Conservation (phyloP, 2,329 filamentous ascomycete genomes). For the Aureobasidium sp. region DNA sequence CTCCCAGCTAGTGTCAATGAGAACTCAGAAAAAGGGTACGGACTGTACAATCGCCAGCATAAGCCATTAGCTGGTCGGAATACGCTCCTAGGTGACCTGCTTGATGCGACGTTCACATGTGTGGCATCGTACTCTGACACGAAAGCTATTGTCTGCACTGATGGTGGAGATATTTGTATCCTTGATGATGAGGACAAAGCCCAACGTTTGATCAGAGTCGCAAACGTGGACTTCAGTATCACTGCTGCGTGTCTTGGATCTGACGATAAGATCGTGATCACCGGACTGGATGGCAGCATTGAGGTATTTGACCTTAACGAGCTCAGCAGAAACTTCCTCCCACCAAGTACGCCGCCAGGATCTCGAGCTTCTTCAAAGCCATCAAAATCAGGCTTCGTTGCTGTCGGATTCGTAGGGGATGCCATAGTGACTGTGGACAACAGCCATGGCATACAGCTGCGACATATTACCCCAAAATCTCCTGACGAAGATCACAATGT, state of each 20-base stretch:
- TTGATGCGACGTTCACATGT: conserved; percentile 87
- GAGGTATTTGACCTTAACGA: conserved; percentile 48
- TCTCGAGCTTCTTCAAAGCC: conserved; percentile 1
- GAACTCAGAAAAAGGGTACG: conserved; percentile 19
- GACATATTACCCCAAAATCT: background rate
- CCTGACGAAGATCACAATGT: conserved; percentile 18
- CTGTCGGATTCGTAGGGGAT: conserved; percentile 23
- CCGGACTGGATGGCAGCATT: conserved; percentile 69
- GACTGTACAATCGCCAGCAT: conserved; percentile 44
- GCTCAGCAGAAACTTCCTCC: conserved; percentile 28
- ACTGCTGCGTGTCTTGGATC: conserved; percentile 69
- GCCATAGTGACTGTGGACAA: conserved; percentile 68
- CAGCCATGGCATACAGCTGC: conserved; percentile 72
- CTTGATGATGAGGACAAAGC: conserved; percentile 80
- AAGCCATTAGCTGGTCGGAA: conserved; percentile 83
- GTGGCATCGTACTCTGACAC: conserved; percentile 76
- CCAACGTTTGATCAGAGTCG: conserved; percentile 74
- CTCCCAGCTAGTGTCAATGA: conserved; percentile 25
- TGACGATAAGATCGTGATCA: conserved; percentile 70
- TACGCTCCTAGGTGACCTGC: conserved; percentile 81
- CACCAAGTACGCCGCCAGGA: background rate
- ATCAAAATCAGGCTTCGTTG: conserved; percentile 17
- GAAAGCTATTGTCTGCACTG: conserved; percentile 85
- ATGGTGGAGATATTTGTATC: conserved; percentile 89
- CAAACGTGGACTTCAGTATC: conserved; percentile 72